Evolutionary conservation across 2,329 filamentous ascomycete species (phyloP).

Genomic region (Gremmenia infestans): DNA sequence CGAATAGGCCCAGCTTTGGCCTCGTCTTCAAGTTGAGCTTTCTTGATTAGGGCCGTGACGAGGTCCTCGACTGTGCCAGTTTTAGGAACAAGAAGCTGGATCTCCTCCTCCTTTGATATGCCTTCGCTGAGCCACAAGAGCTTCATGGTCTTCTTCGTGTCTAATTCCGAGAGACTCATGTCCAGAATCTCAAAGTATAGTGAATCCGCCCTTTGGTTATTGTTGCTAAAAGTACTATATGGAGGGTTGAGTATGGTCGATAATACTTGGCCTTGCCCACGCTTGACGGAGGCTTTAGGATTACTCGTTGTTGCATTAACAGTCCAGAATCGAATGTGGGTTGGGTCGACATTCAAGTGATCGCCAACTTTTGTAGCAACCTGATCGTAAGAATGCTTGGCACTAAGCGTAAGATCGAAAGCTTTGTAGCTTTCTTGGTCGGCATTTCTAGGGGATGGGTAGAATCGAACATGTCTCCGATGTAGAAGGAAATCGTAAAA

Average conservation of each 20-base stretch:
- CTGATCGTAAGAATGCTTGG: conserved; percentile 86
- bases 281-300: conserved; percentile 73
- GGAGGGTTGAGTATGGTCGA: conserved; percentile 72
- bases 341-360: conserved; percentile 69
- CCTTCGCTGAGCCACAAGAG: conserved; percentile 84
- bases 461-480: conserved; percentile 73
- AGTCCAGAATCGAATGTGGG: conserved; percentile 87
- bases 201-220: conserved; percentile 67
- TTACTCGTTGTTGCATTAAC: conserved; percentile 73
- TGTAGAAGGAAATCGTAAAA: conserved; percentile 95
- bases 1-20: conserved; percentile 63
- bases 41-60: conserved; percentile 70
- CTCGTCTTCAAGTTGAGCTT: conserved; percentile 74
- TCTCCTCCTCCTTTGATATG: conserved; percentile 81
- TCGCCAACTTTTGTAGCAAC: conserved; percentile 79
- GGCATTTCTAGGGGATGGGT: conserved; percentile 56
- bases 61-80: conserved; percentile 77
- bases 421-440: conserved; percentile 49
- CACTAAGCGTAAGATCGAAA: conserved; percentile 76
- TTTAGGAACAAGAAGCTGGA: conserved; percentile 83
- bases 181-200: conserved; percentile 92
- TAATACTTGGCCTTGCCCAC: conserved; percentile 61
- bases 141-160: conserved; percentile 85
- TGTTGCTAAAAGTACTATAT: conserved; percentile 65
- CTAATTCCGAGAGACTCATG: conserved; percentile 87